Evolutionary conservation across 2,329 filamentous ascomycete species (phyloP).

Genomic region (Torrubiella hemipterigena): DNA sequence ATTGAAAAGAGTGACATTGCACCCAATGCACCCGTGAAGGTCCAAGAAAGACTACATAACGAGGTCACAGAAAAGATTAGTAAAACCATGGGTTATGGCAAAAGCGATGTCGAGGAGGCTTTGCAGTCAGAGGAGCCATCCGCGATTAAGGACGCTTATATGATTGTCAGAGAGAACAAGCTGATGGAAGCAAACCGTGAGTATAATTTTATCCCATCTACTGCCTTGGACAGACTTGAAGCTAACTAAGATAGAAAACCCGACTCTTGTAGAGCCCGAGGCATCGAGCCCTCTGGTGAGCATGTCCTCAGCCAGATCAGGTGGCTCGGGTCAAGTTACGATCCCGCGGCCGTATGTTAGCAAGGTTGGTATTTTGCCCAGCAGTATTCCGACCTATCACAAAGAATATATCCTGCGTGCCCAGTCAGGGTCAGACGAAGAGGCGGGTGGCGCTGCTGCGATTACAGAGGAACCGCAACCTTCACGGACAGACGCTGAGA

Average conservation of each 20-base stretch:
- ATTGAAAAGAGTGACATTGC: conserved; percentile 76
- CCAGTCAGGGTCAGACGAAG: conserved; percentile 37
- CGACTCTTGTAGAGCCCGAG: conserved; percentile 22
- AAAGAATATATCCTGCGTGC: conserved; percentile 75
- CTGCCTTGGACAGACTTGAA: conserved; percentile 13
- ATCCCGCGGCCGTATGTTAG: conserved; percentile 52
- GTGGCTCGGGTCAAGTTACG: conserved; percentile 35
- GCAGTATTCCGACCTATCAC: conserved; percentile 82
- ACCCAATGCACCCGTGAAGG: conserved; percentile 61
- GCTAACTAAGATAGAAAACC: conserved; percentile 18
- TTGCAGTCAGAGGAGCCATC: conserved; percentile 86
- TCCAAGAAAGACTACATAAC: conserved; percentile 83
- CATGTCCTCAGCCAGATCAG: conserved; percentile 42
- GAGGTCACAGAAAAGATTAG: conserved; percentile 92
- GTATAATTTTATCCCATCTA: conserved; percentile 26
- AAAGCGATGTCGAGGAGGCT: conserved; percentile 89
- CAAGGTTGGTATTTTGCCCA: conserved; percentile 85
- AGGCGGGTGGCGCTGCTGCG: conserved; percentile 27
- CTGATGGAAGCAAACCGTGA: conserved; percentile 90
- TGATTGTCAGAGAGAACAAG: conserved; percentile 96
- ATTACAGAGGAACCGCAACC: conserved; percentile 35
- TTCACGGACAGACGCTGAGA: conserved; percentile 56
- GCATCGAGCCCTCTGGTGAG: conserved; percentile 38
- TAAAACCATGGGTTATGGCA: conserved; percentile 95
- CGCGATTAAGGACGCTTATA: conserved; percentile 96